Conservation (phyloP, 2,329 filamentous ascomycete species). For the Colletotrichum sp. region DNA sequence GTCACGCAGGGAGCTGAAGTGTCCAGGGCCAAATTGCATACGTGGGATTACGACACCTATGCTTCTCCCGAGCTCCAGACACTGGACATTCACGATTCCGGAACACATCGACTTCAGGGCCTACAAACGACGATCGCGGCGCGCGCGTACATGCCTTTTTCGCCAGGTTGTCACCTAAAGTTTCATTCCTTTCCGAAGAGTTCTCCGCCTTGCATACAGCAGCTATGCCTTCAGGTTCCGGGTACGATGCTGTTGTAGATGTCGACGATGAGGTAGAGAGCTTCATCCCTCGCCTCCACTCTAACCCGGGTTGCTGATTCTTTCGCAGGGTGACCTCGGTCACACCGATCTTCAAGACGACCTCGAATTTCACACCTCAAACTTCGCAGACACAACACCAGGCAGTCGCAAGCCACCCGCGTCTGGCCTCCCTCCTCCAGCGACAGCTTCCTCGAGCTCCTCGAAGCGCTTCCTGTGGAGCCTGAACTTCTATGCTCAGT, state of each 20-base stretch:
- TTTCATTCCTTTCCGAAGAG: background rate
- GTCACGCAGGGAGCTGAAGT: background rate
- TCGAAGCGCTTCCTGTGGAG: constrained; percentile 92
- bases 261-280: constrained; percentile 85
- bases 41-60: constrained; percentile 35
- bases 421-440: constrained; percentile 60
- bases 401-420: constrained; percentile 52
- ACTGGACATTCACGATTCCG: constrained; percentile 20
- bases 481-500: constrained; percentile 92
- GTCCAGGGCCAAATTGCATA: constrained; percentile 2
- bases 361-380: constrained; percentile 96
- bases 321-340: constrained; percentile 84
- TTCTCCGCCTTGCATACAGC: background rate
- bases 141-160: background rate
- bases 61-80: constrained; percentile 20
- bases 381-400: constrained; percentile 70
- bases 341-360: constrained; percentile 98
- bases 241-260: constrained; percentile 96
- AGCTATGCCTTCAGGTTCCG: constrained; percentile 67
- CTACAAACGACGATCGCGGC: background rate
- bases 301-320: background rate
- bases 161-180: background rate
- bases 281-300: background rate
- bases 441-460: constrained; percentile 50
- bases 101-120: background rate